Conservation (phyloP, 306 rosid genomes). For the Rosa multiflora region DNA sequence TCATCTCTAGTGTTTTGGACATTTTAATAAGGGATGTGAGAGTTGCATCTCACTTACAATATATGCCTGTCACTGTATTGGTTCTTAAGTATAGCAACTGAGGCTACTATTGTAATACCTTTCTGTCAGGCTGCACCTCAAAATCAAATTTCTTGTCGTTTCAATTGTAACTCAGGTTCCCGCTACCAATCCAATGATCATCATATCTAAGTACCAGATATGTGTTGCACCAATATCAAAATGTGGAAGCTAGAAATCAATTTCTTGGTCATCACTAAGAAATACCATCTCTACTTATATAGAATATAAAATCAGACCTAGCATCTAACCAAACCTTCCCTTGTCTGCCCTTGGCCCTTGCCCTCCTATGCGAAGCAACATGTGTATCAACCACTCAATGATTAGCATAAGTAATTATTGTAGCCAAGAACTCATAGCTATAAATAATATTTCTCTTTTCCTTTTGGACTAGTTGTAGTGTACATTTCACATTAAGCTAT, state of each 20-base stretch:
- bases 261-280: background rate
- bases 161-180: background rate
- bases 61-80: background rate
- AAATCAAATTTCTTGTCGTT: background rate
- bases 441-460: background rate
- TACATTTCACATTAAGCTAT: background rate
- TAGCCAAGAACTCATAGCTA: background rate
- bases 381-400: background rate
- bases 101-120: background rate
- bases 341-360: background rate
- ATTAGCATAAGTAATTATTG: background rate
- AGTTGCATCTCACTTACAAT: background rate
- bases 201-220: background rate
- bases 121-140: background rate
- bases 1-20: constrained; percentile 6
- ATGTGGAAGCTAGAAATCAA: background rate
- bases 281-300: background rate
- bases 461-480: background rate
- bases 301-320: background rate
- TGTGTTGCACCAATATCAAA: background rate
- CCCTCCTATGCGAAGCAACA: background rate
- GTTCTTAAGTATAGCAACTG: background rate
- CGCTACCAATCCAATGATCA: background rate
- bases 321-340: background rate
- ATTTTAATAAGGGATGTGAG: background rate